A percentile compares a stretch with the other conserved stretches of the same genome.
These are phyloP conservation scores for Gossypium laxum DNA, from an alignment of 441 rosid species.

Conservation along the genomic window DNA sequence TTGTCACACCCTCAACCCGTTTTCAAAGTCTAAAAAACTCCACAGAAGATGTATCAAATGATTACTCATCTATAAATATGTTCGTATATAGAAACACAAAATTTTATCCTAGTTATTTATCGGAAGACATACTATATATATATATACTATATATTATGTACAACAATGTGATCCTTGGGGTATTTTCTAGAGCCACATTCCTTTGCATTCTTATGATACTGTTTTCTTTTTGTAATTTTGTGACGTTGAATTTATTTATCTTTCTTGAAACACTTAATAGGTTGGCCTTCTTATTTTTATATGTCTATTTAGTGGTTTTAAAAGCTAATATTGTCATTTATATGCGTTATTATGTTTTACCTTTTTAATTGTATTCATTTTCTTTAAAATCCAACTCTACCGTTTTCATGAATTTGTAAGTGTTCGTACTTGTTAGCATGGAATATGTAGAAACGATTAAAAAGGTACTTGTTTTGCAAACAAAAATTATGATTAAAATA, in stretches of 20 bases:
- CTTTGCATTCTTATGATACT: too few species aligned
- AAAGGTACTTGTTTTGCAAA: not conserved
- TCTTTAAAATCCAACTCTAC: not conserved
- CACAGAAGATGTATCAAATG: too few species aligned
- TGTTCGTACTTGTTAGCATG: not conserved
- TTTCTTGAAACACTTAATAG: not conserved
- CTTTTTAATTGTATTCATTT: not conserved
- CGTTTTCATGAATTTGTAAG: not conserved
- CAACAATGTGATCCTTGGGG: not conserved
- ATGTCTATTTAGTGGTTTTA: not conserved
- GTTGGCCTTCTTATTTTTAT: not conserved
- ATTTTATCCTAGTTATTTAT: too few species aligned
- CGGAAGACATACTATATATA: not conserved
- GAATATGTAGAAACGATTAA: not conserved
- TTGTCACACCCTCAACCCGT: too few species aligned
- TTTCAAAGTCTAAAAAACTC: too few species aligned
- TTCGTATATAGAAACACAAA: too few species aligned
- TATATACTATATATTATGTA: too few species aligned
- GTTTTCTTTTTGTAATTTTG: too few species aligned
- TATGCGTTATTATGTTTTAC: not conserved
- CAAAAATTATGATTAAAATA: not conserved
- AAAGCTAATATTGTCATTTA: conserved; percentile 15
- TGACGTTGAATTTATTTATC: not conserved
- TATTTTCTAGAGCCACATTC: too few species aligned
- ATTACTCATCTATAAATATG: too few species aligned